These are phyloP conservation scores for Prunus fruticosa DNA, from an alignment of 306 rosid species.

Conservation along the genomic window DNA sequence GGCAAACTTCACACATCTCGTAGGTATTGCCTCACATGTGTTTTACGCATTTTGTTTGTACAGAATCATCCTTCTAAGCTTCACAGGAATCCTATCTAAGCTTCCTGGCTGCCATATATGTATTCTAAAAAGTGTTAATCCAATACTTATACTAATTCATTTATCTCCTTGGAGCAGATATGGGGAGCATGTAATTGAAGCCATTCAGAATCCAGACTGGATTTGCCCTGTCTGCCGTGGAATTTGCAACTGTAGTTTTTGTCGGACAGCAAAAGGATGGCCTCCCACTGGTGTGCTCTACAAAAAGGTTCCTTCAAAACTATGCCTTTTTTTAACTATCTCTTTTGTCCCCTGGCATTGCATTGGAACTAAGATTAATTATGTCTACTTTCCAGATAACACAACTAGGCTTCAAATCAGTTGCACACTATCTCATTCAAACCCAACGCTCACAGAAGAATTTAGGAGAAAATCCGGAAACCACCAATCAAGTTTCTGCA, in stretches of 20 bases:
- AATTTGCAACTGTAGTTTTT: constrained; percentile 96
- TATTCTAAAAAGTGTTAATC: not conserved
- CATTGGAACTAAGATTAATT: constrained; percentile 26
- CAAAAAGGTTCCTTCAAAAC: constrained; percentile 58
- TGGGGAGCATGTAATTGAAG: constrained; percentile 95
- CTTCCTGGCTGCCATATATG: not conserved
- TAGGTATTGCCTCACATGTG: not conserved
- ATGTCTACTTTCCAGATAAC: constrained; percentile 45
- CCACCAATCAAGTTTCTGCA: constrained; percentile 43
- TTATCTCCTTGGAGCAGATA: constrained; percentile 44
- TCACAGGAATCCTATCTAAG: not conserved
- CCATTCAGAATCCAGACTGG: constrained; percentile 66
- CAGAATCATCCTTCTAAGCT: not conserved
- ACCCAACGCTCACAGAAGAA: constrained; percentile 45
- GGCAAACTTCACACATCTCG: not conserved
- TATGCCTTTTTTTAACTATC: not conserved
- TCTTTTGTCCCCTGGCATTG: not conserved
- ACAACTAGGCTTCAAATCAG: constrained; percentile 75
- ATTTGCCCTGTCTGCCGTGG: constrained; percentile 88
- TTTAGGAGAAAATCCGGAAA: constrained; percentile 36
- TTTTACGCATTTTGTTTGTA: not conserved
- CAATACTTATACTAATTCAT: not conserved
- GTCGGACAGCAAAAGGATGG: constrained; percentile 92
- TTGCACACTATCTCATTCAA: constrained; percentile 92
- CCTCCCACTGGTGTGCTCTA: constrained; percentile 75